A percentile compares a stretch with the other conserved stretches of the same genome.
These are phyloP conservation scores for Phytophthora niederhauseri DNA, from an alignment of 352 stramenopile species.

Conservation along the genomic window DNA sequence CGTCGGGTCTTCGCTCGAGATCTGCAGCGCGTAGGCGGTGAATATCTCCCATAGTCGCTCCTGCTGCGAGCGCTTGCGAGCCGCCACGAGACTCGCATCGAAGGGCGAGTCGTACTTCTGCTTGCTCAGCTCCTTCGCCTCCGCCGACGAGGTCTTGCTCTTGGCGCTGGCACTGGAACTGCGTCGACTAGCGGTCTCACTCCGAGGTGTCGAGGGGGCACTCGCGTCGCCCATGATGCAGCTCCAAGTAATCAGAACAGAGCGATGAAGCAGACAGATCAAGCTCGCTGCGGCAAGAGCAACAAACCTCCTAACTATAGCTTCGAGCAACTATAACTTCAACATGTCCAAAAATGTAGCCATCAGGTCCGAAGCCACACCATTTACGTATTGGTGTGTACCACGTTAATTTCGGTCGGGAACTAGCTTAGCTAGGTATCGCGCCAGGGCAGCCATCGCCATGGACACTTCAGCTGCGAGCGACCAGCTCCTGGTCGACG, in stretches of 20 bases:
- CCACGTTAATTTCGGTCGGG: constrained; percentile 27
- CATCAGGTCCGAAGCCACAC: too few species aligned
- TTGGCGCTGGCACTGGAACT: constrained; percentile 22
- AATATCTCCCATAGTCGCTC: constrained; percentile 86
- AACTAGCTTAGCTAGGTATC: constrained; percentile 1
- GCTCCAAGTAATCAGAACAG: neutral
- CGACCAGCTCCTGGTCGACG: constrained; percentile 47
- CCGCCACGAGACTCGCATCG: constrained; percentile 58
- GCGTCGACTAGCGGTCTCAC: constrained; percentile 16
- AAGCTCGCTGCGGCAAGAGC: neutral
- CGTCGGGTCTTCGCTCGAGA: constrained; percentile 80
- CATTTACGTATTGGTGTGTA: too few species aligned
- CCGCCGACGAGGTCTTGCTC: constrained; percentile 13
- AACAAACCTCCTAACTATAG: constrained; percentile 11
- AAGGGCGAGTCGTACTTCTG: constrained; percentile 69
- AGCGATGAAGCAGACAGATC: neutral
- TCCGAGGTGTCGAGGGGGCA: constrained; percentile 1
- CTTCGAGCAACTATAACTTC: constrained; percentile 11
- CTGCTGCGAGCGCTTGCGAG: constrained; percentile 62
- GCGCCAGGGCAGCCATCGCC: neutral
- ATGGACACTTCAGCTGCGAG: constrained; percentile 4
- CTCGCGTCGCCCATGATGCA: constrained; percentile 15
- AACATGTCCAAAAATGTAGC: constrained; percentile 1
- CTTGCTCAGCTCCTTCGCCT: constrained; percentile 40
- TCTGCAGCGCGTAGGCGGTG: constrained; percentile 71